These are phyloP conservation scores for Punctularia strigosozonata DNA, from an alignment of 768 basidiomycete genomes.

Conservation along the genomic window DNA sequence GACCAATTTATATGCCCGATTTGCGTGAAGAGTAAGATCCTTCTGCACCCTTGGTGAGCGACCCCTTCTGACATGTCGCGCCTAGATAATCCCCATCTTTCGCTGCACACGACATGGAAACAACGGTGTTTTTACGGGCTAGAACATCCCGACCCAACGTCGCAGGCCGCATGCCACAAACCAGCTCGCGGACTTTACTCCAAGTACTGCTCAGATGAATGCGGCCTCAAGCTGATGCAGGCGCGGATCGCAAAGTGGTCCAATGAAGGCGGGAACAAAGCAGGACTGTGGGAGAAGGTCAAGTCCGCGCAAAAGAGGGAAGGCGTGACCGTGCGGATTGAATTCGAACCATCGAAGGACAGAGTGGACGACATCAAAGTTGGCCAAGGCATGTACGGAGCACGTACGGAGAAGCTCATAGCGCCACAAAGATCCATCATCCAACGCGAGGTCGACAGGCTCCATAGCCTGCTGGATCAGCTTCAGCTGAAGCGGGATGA, in stretches of 20 bases:
- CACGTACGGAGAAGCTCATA: too few species aligned
- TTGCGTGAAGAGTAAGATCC: slow-evolving; percentile 59
- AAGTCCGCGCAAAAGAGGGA: slow-evolving; percentile 59
- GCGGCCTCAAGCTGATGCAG: slow-evolving; percentile 67
- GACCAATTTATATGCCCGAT: slow-evolving; percentile 87
- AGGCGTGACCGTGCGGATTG: slow-evolving; percentile 46
- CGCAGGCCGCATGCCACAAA: slow-evolving; percentile 62
- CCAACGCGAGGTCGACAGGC: slow-evolving; percentile 39
- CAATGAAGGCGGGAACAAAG: slow-evolving; percentile 49
- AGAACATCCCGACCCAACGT: slow-evolving; percentile 47
- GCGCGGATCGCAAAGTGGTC: slow-evolving; percentile 50
- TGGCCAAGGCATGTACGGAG: too few species aligned
- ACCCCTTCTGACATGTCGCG: slow-evolving; percentile 7
- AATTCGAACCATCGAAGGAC: slow-evolving; percentile 15
- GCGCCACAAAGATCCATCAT: too few species aligned
- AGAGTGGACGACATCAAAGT: slow-evolving; percentile 8
- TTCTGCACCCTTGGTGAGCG: neutral
- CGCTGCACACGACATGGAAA: slow-evolving; percentile 69
- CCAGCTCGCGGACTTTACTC: slow-evolving; percentile 75
- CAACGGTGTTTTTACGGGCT: slow-evolving; percentile 64
- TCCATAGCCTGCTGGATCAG: slow-evolving; percentile 42
- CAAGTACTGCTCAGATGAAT: slow-evolving; percentile 87
- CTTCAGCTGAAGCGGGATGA: slow-evolving; percentile 51
- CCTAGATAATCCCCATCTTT: slow-evolving; percentile 46
- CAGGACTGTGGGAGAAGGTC: slow-evolving; percentile 63